Evolutionary conservation across 257 asterid species (phyloP).

Genomic region (Scutellaria barbata): DNA sequence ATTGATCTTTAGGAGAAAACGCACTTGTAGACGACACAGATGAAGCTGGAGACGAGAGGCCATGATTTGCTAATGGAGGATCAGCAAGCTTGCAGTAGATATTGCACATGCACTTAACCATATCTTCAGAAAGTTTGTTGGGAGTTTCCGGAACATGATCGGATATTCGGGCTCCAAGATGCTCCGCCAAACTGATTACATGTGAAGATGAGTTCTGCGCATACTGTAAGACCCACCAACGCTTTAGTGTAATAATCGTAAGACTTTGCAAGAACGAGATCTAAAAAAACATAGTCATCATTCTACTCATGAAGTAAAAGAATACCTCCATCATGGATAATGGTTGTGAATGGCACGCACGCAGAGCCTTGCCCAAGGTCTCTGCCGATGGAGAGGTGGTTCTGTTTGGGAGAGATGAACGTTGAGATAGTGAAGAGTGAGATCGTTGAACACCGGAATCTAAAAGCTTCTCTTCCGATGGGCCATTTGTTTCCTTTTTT

Average conservation of each 20-base stretch:
- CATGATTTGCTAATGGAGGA: conserved; percentile 65
- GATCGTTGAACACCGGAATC: conserved; percentile 77
- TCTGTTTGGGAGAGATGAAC: conserved; percentile 51
- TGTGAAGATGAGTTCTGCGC: conserved; percentile 65
- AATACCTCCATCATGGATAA: conserved; percentile 91
- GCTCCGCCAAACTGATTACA: conserved; percentile 90
- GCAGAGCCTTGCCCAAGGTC: conserved; percentile 65
- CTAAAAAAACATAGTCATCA: too few relatives aligned
- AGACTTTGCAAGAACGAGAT: neutral
- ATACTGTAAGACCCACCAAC: conserved; percentile 55
- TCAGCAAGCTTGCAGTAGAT: conserved; percentile 91
- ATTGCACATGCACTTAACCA: conserved; percentile 88
- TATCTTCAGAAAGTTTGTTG: conserved; percentile 89
- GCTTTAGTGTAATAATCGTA: conserved; percentile 4
- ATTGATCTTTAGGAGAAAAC: conserved; percentile 84
- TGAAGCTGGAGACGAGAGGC: conserved; percentile 86
- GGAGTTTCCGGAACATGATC: conserved; percentile 88
- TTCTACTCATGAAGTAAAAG: neutral
- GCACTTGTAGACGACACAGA: conserved; percentile 74
- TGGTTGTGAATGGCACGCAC: conserved; percentile 96
- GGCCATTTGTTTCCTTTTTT: conserved; percentile 45
- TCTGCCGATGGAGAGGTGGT: conserved; percentile 61
- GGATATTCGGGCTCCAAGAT: conserved; percentile 84
- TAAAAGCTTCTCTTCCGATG: conserved; percentile 53
- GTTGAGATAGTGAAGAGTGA: conserved; percentile 79